Evolutionary conservation across 2,329 filamentous ascomycete genomes (phyloP).

Genomic region (Cryphonectria carpinicola): DNA sequence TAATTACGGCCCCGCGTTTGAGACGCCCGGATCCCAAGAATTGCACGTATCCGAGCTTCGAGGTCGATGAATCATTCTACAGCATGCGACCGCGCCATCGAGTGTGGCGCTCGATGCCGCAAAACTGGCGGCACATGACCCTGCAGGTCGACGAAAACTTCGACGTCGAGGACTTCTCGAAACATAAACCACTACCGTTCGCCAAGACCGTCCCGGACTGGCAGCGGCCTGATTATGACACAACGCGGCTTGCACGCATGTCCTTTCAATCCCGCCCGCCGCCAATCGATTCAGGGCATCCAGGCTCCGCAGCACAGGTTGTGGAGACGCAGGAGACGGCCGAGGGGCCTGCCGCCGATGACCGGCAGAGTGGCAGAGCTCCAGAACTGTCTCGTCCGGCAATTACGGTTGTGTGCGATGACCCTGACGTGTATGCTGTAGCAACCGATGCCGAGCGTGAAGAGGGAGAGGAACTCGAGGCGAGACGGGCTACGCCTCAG

Average conservation of each 20-base stretch:
- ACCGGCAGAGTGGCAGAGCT: background rate
- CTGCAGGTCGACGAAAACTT: constrained; percentile 9
- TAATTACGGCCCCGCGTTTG: constrained; percentile 1
- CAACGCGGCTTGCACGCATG: background rate
- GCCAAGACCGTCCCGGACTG: background rate
- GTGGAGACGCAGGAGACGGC: background rate
- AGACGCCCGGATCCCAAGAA: background rate
- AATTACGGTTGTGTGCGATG: background rate
- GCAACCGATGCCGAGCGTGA: background rate
- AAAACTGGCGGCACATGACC: background rate
- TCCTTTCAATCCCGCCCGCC: too few species aligned
- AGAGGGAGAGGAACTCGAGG: background rate
- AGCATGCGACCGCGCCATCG: background rate
- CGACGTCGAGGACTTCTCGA: background rate
- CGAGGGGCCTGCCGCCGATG: background rate
- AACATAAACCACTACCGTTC: background rate
- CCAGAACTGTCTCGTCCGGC: background rate
- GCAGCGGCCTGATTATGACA: background rate
- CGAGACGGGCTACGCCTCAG: background rate
- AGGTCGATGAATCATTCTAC: background rate
- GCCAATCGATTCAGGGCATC: background rate
- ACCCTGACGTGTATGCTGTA: background rate
- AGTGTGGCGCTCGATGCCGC: constrained; percentile 2
- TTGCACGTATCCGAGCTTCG: background rate
- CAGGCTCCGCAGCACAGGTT: background rate